These are phyloP conservation scores for Acmispon strigosus DNA, from an alignment of 306 rosid species.

Conservation along the genomic window DNA sequence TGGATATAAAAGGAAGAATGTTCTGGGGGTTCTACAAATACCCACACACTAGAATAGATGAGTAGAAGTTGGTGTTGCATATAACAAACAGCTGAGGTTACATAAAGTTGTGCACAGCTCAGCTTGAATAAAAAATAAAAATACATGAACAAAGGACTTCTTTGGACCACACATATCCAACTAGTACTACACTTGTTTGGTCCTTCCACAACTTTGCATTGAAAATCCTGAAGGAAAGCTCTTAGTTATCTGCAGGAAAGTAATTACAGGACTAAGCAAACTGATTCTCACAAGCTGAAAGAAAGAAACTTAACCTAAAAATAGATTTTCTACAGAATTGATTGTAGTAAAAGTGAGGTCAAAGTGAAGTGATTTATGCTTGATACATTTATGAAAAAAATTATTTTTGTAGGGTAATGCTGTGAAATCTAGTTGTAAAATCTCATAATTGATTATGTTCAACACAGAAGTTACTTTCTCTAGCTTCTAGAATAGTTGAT, in stretches of 20 bases:
- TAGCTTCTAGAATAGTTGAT: too few species aligned
- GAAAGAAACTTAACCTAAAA: neutral
- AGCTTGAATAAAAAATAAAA: slow-evolving; percentile 1
- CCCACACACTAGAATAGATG: neutral
- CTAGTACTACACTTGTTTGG: neutral
- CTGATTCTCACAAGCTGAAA: neutral
- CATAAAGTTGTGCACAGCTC: slow-evolving; percentile 13
- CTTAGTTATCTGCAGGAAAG: slow-evolving; percentile 24
- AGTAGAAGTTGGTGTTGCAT: slow-evolving; percentile 9
- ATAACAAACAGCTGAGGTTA: slow-evolving; percentile 1
- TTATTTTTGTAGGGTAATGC: too few species aligned
- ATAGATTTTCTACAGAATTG: too few species aligned
- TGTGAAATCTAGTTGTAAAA: too few species aligned
- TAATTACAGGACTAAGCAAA: slow-evolving; percentile 8
- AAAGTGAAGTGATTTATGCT: too few species aligned
- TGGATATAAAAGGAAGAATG: slow-evolving; percentile 13
- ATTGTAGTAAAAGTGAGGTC: too few species aligned
- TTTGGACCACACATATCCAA: neutral
- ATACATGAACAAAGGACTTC: neutral
- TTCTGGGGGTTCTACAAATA: slow-evolving; percentile 8
- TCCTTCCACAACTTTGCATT: slow-evolving; percentile 18
- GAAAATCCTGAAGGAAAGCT: slow-evolving; percentile 5
- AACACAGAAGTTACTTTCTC: too few species aligned
- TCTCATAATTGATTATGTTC: too few species aligned
- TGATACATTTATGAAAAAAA: too few species aligned